These are phyloP conservation scores for Stachybotrys elegans DNA, from an alignment of 2,329 filamentous ascomycete species.

Conservation along the genomic window DNA sequence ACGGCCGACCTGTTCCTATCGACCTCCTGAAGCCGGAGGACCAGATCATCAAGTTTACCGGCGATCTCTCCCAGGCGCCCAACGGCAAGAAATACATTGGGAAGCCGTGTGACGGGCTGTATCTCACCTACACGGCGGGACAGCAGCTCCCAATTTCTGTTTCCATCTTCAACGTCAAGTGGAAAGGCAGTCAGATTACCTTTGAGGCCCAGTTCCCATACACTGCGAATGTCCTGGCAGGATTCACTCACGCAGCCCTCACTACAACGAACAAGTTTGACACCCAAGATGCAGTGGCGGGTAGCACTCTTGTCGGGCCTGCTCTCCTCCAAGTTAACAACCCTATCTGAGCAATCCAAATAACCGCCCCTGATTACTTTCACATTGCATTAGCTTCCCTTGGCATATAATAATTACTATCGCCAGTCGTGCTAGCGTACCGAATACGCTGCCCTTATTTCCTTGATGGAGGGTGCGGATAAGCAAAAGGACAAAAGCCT, in stretches of 20 bases:
- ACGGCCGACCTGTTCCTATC: conserved; percentile 12
- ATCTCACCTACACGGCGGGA: conserved; percentile 23
- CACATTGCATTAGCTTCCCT: too few species aligned
- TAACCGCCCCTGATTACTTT: too few species aligned
- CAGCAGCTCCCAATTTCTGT: conserved; percentile 22
- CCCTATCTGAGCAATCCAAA: too few species aligned
- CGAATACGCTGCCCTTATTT: too few species aligned
- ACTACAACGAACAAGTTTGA: conserved; percentile 18
- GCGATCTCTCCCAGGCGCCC: conserved; percentile 28
- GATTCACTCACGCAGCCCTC: conserved; percentile 23
- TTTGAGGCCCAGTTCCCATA: conserved; percentile 21
- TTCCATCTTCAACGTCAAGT: conserved; percentile 15
- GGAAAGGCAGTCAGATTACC: conserved; percentile 13
- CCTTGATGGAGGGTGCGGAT: too few species aligned
- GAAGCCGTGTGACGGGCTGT: conserved; percentile 29
- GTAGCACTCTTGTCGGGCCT: conserved; percentile 22
- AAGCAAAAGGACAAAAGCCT: too few species aligned
- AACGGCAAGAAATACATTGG: conserved; percentile 19
- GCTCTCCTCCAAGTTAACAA: conserved; percentile 25
- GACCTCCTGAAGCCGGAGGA: conserved; percentile 35
- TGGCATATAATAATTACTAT: too few species aligned
- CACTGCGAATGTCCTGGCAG: conserved; percentile 15
- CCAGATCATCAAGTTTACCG: conserved; percentile 47
- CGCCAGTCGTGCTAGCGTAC: too few species aligned
- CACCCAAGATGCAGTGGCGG: conserved; percentile 14